These are phyloP conservation scores for Exophiala alcalophila DNA, from an alignment of 2,329 filamentous ascomycete species.

Conservation along the genomic window DNA sequence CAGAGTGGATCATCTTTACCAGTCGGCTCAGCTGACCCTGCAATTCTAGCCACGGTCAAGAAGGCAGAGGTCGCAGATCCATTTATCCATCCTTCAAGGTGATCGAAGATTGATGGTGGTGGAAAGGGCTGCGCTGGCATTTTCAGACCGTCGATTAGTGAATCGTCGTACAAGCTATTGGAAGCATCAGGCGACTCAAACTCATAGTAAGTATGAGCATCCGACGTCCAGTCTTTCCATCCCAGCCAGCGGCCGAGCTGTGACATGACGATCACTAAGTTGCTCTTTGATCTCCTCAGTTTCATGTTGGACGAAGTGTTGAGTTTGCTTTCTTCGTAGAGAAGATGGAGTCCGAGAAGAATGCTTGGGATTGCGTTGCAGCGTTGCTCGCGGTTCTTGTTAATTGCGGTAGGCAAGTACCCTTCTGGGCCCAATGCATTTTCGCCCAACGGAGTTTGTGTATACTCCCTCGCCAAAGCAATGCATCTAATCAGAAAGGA, in stretches of 20 bases:
- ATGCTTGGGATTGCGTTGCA: slow-evolving; percentile 66
- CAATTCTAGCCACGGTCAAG: slow-evolving; percentile 50
- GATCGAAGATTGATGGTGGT: slow-evolving; percentile 60
- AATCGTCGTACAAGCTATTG: slow-evolving; percentile 56
- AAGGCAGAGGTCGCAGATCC: slow-evolving; percentile 40
- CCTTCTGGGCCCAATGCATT: slow-evolving; percentile 55
- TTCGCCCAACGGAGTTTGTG: slow-evolving; percentile 58
- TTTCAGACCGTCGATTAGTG: slow-evolving; percentile 42
- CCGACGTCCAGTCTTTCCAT: slow-evolving; percentile 63
- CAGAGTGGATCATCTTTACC: slow-evolving; percentile 6
- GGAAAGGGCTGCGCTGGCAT: slow-evolving; percentile 51
- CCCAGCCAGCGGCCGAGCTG: slow-evolving; percentile 81
- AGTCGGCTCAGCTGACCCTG: slow-evolving; percentile 32
- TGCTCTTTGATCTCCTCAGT: slow-evolving; percentile 44
- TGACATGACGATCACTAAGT: slow-evolving; percentile 69
- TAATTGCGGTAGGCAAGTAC: slow-evolving; percentile 62
- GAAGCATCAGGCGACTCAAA: slow-evolving; percentile 58
- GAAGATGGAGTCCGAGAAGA: slow-evolving; percentile 72
- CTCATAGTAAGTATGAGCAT: slow-evolving; percentile 54
- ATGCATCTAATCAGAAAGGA: slow-evolving; percentile 49
- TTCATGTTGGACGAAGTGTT: slow-evolving; percentile 56
- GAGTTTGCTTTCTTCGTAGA: slow-evolving; percentile 87
- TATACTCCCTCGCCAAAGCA: slow-evolving; percentile 62
- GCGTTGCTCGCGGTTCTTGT: slow-evolving; percentile 55
- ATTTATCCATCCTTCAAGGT: slow-evolving; percentile 39